phyloP scores from a whole-genome alignment of 495 filamentous ascomycete species.

The Aspergillus steynii region DNA sequence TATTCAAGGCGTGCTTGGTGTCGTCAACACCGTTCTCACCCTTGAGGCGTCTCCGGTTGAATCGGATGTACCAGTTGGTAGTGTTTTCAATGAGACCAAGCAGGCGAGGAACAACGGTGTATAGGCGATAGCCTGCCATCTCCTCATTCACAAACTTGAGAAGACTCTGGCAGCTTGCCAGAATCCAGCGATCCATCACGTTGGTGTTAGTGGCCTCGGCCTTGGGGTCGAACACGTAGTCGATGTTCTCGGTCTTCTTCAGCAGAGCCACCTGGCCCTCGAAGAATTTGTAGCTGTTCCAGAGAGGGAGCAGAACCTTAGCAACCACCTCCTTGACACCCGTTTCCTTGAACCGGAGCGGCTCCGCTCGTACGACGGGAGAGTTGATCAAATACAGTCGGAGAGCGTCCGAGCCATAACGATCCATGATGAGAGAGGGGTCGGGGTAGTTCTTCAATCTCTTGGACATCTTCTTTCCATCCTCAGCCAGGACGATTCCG shows the following conservation, averaged over 20 bases:
- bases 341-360: slow-evolving; percentile 85
- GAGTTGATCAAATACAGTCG: slow-evolving; percentile 97
- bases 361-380: slow-evolving; percentile 90
- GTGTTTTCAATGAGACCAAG: slow-evolving; percentile 90
- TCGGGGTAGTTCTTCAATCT: slow-evolving; percentile 97
- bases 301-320: slow-evolving; percentile 89
- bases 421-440: slow-evolving; percentile 77
- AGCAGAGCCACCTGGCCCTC: slow-evolving; percentile 89
- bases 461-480: slow-evolving; percentile 99
- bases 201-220: slow-evolving; percentile 76
- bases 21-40: slow-evolving; percentile 87
- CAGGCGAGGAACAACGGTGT: slow-evolving; percentile 90
- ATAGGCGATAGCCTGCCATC: slow-evolving; percentile 89
- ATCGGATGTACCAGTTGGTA: slow-evolving; percentile 99
- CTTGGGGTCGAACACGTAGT: slow-evolving; percentile 78
- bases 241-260: slow-evolving; percentile 81
- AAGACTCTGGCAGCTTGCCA: slow-evolving; percentile 90
- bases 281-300: slow-evolving; percentile 99
- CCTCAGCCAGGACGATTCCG: slow-evolving; percentile 91
- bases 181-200: slow-evolving; percentile 96
- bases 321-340: slow-evolving; percentile 96
- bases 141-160: slow-evolving; percentile 92
- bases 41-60: slow-evolving; percentile 95
- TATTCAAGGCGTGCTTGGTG: slow-evolving; percentile 88
- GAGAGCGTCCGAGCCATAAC: slow-evolving; percentile 91